Base-by-base conservation (phyloP, 228 moss, liverwort and hornwort genomes). In the Sphagnum magellanicum region DNA sequence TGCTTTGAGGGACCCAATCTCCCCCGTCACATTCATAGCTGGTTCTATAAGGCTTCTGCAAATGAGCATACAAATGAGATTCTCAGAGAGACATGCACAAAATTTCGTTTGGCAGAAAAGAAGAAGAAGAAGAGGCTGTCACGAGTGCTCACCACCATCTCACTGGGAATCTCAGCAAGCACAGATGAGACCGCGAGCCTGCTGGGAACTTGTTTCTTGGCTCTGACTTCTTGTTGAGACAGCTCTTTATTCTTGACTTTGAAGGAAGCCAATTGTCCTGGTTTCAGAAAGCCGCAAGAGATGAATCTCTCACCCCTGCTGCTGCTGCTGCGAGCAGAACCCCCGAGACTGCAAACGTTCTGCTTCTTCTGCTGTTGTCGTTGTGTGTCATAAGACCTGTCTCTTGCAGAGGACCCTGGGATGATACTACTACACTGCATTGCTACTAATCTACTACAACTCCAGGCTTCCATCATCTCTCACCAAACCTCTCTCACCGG, bases 151-250 rank as follows among this genome's bases (percentile, higher is more conserved):
- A 88, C 73, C 76, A 87, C 2, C 69, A 89, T 80, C 50, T 89
- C 89, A 0, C 76, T 64, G 0, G 89, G 84, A 5, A 89, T 77
- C 52, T 92, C 92, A 0, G 87, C 88, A 59, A 92, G 69, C 59
- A 92, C 75, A 4, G 92, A 79, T 5, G 85, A 81, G 48, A 87
- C 73, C 52, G 79, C 63, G 51, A 78, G 51, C 32, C 32, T 32
- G 32, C 32, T 32, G 32, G 32, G 32, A 32, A 17, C 63, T 63
- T 48, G 4, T 61, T 32, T 4, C 6, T 63, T 52, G 66, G 59
- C 51, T 49, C 32, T 5, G 15, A 70, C 66, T 55, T 66, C 53
- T 62, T 47, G 10, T 9, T 51, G 46, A 7, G 50, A 47, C 67
- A 17, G 14, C 67, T 62, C n/a, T 10, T 66, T 6, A 12, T 46